These are phyloP conservation scores for Dendryphion nanum DNA, from an alignment of 2,329 filamentous ascomycete species.

Conservation along the genomic window DNA sequence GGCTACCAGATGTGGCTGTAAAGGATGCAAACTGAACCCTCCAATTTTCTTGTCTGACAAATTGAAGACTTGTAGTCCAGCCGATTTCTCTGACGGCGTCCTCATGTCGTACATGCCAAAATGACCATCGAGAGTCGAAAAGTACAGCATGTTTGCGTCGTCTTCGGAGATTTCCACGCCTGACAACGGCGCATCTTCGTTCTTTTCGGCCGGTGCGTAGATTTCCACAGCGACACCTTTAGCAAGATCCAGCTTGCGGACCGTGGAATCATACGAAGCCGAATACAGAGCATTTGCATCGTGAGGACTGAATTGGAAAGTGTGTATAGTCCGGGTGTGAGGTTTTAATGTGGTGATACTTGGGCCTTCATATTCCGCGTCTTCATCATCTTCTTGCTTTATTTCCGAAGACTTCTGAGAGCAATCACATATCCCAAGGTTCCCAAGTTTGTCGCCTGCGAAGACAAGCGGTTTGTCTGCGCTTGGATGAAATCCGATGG, in stretches of 20 bases:
- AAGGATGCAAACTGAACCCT: constrained; percentile 81
- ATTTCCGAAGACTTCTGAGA: constrained; percentile 63
- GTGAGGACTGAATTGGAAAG: constrained; percentile 72
- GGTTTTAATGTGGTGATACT: constrained; percentile 88
- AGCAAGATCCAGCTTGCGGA: constrained; percentile 79
- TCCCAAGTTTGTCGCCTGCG: constrained; percentile 90
- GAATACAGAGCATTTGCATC: constrained; percentile 77
- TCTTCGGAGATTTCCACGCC: constrained; percentile 74
- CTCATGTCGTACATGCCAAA: constrained; percentile 82
- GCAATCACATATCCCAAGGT: constrained; percentile 86
- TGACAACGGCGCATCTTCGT: constrained; percentile 76
- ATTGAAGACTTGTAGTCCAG: constrained; percentile 61
- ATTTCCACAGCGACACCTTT: constrained; percentile 78
- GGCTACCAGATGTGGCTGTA: constrained; percentile 76
- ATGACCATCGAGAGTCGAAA: constrained; percentile 79
- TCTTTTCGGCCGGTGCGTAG: constrained; percentile 69
- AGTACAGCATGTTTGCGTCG: constrained; percentile 74
- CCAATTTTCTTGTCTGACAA: constrained; percentile 93
- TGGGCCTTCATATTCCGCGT: constrained; percentile 65
- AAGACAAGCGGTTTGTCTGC: constrained; percentile 85
- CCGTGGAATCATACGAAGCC: constrained; percentile 88
- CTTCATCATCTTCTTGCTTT: constrained; percentile 60
- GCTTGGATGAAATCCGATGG: constrained; percentile 84
- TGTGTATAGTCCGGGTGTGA: constrained; percentile 83
- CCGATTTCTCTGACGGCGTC: constrained; percentile 51